Evolutionary conservation across 2,329 filamentous ascomycete species (phyloP), one percentile per base, ranked within the genome.

Genomic region (Neopestalotiopsis clavispora): DNA sequence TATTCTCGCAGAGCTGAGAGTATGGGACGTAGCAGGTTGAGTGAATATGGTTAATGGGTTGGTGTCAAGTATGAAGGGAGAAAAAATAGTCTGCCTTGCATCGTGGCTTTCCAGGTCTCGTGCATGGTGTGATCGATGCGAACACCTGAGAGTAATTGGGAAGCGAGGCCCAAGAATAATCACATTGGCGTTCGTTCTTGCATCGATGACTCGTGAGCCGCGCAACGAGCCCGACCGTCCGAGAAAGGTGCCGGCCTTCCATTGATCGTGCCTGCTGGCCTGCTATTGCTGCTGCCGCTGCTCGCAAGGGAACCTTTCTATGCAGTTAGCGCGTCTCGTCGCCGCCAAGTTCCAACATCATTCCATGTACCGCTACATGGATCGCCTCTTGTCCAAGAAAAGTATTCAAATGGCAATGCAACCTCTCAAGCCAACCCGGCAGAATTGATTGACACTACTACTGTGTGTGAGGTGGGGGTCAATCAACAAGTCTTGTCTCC

Each of bases 151-250:
- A 49, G 23, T 28, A 28, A 28, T 28, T 28, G 23, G n/a, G 42
- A 49, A 23, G 59, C 23, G 59, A 62, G 20, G 59, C 23, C 59
- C 42, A 49, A 49, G 42, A 49, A 49, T 49, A 28, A 28, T 28
- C 23, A 28, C 23, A 28, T 28, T 28, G 23, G 23, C 7, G 2
- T 13, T 62, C 17, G 32, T 14, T 32, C 13, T 32, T 10, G 17
- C 3, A 30, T 28, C 38, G 20, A 17, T 17, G 23, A 34, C 63
- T 66, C 42, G 13, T 59, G 38, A 20, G 56, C 65, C 23, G 65
- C 56, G 65, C 52, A 66, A 60, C 65, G 56, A 66, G 32, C 49
- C 49, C 65, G 65, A 28, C 23, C 23, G 23, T 28, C 57, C 30
- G 38, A 66, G 58, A 59, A 14, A 59, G 49, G 49, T 10, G 14